phyloP scores from a whole-genome alignment of 2,329 filamentous ascomycete genomes.

The Balansia obtecta region DNA sequence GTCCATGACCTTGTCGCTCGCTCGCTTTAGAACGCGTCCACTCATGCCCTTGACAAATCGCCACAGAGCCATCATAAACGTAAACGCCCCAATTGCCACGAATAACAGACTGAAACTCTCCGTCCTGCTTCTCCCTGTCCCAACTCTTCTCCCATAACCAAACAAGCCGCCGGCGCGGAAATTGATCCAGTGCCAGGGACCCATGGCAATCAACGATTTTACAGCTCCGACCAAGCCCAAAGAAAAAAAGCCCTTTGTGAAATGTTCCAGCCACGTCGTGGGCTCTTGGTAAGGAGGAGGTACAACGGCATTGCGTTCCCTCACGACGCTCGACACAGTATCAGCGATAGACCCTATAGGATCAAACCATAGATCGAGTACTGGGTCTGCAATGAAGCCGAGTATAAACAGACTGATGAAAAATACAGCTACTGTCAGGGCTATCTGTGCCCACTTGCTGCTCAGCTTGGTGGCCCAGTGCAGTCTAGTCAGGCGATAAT shows the following conservation, averaged over 20 bases:
- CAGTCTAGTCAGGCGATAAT: constrained; percentile 67
- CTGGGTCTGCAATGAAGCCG: constrained; percentile 85
- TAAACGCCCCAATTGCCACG: constrained; percentile 66
- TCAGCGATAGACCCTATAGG: constrained; percentile 51
- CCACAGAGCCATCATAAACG: constrained; percentile 75
- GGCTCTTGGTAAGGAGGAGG: constrained; percentile 33
- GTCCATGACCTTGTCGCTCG: constrained; percentile 72
- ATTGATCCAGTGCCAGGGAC: constrained; percentile 67
- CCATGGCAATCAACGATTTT: constrained; percentile 65
- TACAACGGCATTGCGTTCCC: constrained; percentile 25
- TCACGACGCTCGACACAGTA: constrained; percentile 32
- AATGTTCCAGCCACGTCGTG: constrained; percentile 66
- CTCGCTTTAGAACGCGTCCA: constrained; percentile 58
- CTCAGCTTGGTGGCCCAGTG: constrained; percentile 60
- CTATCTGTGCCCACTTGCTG: constrained; percentile 53
- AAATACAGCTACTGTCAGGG: constrained; percentile 61
- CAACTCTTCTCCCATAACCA: constrained; percentile 38
- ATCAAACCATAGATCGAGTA: constrained; percentile 80
- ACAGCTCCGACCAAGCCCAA: constrained; percentile 76
- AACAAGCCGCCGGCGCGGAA: constrained; percentile 49
- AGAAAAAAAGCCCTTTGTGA: constrained; percentile 80
- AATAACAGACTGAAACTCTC: constrained; percentile 70
- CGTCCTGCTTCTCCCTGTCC: constrained; percentile 63
- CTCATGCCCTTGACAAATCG: constrained; percentile 67
- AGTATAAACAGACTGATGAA: constrained; percentile 63